Evolutionary conservation across 495 filamentous ascomycete genomes (phyloP).

Genomic region (Astrocystis sublimbata): DNA sequence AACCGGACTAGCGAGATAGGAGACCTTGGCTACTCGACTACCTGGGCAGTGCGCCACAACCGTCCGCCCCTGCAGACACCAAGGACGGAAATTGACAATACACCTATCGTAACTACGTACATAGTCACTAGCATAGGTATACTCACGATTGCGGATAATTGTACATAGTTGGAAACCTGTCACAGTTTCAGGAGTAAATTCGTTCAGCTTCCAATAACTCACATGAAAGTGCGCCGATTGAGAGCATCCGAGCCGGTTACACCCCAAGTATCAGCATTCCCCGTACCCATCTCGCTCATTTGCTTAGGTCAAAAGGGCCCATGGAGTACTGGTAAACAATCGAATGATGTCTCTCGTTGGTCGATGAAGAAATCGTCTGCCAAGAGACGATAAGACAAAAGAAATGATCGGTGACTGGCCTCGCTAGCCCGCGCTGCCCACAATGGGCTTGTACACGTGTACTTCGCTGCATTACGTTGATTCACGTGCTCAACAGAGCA

Average conservation of each 20-base stretch:
- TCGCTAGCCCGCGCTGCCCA: background rate
- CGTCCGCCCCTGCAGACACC: no score
- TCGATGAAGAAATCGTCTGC: background rate
- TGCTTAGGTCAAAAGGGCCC: background rate
- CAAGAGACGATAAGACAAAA: constrained; percentile 4
- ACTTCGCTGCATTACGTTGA: constrained; percentile 1
- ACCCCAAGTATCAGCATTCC: background rate
- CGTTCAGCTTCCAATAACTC: background rate
- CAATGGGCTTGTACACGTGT: background rate
- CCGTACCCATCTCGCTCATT: background rate
- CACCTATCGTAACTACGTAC: no score
- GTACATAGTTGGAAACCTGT: background rate
- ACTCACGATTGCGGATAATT: background rate
- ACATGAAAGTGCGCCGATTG: background rate
- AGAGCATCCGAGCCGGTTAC: background rate
- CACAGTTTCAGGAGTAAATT: background rate
- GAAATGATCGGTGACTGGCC: constrained; percentile 6
- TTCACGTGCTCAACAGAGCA: constrained; percentile 17
- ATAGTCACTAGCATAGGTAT: no score
- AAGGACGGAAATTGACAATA: no score
- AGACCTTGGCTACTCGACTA: no score
- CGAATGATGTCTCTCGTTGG: constrained; percentile 2
- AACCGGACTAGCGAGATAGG: no score
- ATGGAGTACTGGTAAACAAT: background rate
- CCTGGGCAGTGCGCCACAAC: no score